Base-by-base conservation (phyloP, 305 asterid species). In the Ilex paraguariensis region DNA sequence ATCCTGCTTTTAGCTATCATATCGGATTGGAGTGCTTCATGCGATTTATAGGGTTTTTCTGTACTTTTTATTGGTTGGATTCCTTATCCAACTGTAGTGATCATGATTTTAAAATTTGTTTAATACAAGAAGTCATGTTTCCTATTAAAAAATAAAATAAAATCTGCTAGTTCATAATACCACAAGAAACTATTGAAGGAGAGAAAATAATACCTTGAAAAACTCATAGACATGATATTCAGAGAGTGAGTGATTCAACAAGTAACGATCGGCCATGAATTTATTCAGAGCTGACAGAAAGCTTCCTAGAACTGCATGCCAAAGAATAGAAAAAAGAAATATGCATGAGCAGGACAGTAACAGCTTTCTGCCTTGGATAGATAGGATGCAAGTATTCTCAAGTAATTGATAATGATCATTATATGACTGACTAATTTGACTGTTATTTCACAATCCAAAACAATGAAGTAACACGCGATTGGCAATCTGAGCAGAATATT, bases 171-270 rank as follows among this genome's bases (percentile, higher is more conserved):
- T 21, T 21, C 28, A 21, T 21, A 21, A 21, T 1, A 21, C 28
- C 28, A 21, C 28, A 1, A 6, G 10, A 21, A 10, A 52, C 31
- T 17, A 14, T 15, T 16, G 5, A n/a, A 15, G 11, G 12, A 52
- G 52, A 46, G 10, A 10, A 46, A 46, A 10, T 12, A 49, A 58
- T 77, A 93, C 99, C 99, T 93, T 93, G 71, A 82, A 93, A 69
- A 90, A 93, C 62, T 93, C 99, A 55, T 90, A 93, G 50, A 87
- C 95, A 49, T 93, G 90, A 77, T 93, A 93, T 63, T 93, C 96
- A 16, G 96, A 87, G 61, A 93, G 79, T 2, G 89, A 81, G 66
- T 76, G 91, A 52, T 80, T 79, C 50, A 14, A 69, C 49, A 88
- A 83, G 80, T 93, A 93, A 39, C 86, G 86, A 65, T 81, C 97